Evolutionary conservation across 768 basidiomycete species (phyloP).

Genomic region (Serendipita indica): DNA sequence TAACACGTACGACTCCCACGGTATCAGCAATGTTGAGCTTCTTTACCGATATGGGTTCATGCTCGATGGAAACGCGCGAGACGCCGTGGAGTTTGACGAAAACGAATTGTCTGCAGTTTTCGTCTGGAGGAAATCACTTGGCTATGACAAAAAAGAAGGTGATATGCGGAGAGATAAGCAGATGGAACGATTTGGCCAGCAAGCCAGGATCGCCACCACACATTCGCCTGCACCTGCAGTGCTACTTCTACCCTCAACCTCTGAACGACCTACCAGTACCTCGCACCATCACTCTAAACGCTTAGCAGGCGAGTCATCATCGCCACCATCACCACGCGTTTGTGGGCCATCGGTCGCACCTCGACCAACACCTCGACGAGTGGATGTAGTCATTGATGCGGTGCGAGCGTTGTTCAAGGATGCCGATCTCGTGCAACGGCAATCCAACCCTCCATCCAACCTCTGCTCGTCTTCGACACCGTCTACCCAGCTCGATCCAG

Average conservation of each 20-base stretch:
- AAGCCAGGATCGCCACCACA: not conserved
- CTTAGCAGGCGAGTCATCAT: too few relatives aligned
- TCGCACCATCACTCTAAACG: too few relatives aligned
- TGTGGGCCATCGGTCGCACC: too few relatives aligned
- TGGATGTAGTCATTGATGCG: too few relatives aligned
- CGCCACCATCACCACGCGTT: too few relatives aligned
- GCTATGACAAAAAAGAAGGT: not conserved
- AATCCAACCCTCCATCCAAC: too few relatives aligned
- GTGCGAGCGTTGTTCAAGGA: too few relatives aligned
- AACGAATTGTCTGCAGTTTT: not conserved
- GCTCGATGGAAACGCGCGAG: conserved; percentile 58
- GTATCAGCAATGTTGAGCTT: conserved; percentile 48
- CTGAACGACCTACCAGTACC: too few relatives aligned
- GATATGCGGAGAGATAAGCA: not conserved
- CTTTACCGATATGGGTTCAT: conserved; percentile 58
- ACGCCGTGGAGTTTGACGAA: conserved; percentile 20
- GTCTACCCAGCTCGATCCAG: too few relatives aligned
- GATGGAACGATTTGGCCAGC: not conserved
- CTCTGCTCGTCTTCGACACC: too few relatives aligned
- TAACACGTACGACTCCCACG: conserved; percentile 59
- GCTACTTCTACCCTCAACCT: not conserved
- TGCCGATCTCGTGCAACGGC: too few relatives aligned
- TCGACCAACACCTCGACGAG: too few relatives aligned
- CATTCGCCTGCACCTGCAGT: not conserved
- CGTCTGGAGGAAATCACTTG: not conserved